These are phyloP conservation scores for Hydnum rufescens DNA, from an alignment of 768 basidiomycete species.

Conservation along the genomic window DNA sequence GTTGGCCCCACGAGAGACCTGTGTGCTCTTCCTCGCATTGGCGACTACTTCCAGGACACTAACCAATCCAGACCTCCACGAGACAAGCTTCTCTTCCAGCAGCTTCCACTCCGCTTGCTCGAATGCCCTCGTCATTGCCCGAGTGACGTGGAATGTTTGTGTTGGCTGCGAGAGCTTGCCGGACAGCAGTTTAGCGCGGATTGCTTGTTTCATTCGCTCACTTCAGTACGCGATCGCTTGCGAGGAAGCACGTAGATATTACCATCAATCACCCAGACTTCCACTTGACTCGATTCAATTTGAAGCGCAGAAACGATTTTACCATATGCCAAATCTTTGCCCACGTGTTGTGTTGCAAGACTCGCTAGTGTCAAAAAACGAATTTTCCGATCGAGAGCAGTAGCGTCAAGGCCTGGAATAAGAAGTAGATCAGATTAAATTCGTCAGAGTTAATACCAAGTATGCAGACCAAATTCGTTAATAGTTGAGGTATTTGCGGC, in stretches of 20 bases:
- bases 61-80: slow-evolving; percentile 57
- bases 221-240: background rate
- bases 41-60: slow-evolving; percentile 48
- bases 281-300: slow-evolving; percentile 45
- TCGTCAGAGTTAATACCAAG: background rate
- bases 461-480: slow-evolving; percentile 37
- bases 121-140: slow-evolving; percentile 56
- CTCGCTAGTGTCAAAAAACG: slow-evolving; percentile 57
- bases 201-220: slow-evolving; percentile 27
- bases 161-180: slow-evolving; percentile 72
- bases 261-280: slow-evolving; percentile 82
- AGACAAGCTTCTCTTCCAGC: slow-evolving; percentile 50
- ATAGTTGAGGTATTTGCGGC: slow-evolving; percentile 28
- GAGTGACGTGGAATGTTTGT: slow-evolving; percentile 50
- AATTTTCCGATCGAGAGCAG: slow-evolving; percentile 57
- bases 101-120: slow-evolving; percentile 62
- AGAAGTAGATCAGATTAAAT: background rate
- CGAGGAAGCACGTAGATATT: slow-evolving; percentile 10
- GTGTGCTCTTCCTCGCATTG: background rate
- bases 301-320: slow-evolving; percentile 48
- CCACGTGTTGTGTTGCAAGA: slow-evolving; percentile 57
- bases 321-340: slow-evolving; percentile 50
- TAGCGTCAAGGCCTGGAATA: slow-evolving; percentile 32
- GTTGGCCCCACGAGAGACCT: background rate
- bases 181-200: slow-evolving; percentile 56